These are phyloP conservation scores for Trichoderma sp. DNA, from an alignment of 2,329 filamentous ascomycete species.

Conservation along the genomic window DNA sequence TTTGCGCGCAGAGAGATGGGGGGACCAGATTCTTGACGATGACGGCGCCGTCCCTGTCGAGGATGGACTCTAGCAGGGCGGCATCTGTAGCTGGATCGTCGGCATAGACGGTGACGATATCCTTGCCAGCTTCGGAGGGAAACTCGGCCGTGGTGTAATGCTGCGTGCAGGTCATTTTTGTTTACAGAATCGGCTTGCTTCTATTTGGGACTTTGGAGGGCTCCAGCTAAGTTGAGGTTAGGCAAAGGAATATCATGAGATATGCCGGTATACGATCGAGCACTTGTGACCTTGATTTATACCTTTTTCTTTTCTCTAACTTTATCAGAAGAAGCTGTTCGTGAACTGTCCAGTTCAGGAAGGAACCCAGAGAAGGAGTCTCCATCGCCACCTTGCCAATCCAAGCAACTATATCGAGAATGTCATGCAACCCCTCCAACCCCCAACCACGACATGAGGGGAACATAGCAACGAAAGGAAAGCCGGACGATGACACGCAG, in stretches of 20 bases:
- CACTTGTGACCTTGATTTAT: neutral
- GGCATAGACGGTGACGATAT: constrained; percentile 31
- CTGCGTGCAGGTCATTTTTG: constrained; percentile 25
- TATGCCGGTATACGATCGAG: neutral
- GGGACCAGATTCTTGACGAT: constrained; percentile 44
- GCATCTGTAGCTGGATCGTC: constrained; percentile 32
- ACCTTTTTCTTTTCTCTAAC: neutral
- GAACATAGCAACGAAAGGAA: neutral
- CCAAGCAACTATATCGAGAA: constrained; percentile 23
- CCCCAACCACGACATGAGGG: neutral
- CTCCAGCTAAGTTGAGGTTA: neutral
- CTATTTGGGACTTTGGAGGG: neutral
- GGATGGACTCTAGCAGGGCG: constrained; percentile 32
- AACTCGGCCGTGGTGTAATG: constrained; percentile 27
- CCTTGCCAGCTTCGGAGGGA: constrained; percentile 34
- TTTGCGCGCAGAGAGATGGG: constrained; percentile 39
- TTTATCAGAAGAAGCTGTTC: neutral
- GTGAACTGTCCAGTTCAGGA: neutral
- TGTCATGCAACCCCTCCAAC: neutral
- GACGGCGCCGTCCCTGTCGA: constrained; percentile 42
- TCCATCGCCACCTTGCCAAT: neutral
- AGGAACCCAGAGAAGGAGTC: neutral
- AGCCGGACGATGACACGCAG: too few species aligned
- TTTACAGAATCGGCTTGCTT: neutral
- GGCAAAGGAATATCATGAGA: neutral